Conservation (phyloP, 73 alveolate genomes). For the Tetrahymena borealis region DNA sequence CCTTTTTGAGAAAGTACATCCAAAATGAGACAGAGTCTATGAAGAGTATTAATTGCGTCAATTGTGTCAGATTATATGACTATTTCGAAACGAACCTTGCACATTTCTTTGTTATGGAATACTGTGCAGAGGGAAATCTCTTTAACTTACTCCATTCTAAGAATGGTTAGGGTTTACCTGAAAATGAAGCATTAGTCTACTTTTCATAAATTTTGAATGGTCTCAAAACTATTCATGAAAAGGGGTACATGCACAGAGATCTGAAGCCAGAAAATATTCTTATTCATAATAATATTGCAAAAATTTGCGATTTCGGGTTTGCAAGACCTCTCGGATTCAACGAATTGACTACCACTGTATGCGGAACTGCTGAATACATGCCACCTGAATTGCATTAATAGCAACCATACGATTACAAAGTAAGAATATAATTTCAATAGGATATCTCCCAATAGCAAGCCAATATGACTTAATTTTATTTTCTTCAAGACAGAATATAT, state of each 20-base stretch:
- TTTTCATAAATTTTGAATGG: slow-evolving; percentile 65
- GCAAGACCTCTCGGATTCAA: slow-evolving; percentile 18
- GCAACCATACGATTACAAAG: background rate
- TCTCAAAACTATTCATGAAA: slow-evolving; percentile 32
- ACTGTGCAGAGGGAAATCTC: slow-evolving; percentile 49
- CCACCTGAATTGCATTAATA: background rate
- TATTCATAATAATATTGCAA: slow-evolving; percentile 7
- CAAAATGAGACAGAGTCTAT: slow-evolving; percentile 41
- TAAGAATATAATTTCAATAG: background rate
- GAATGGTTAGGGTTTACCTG: slow-evolving; percentile 42
- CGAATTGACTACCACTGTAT: background rate
- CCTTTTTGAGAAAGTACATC: background rate
- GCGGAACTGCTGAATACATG: background rate
- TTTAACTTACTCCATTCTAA: background rate
- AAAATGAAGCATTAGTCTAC: slow-evolving; percentile 49
- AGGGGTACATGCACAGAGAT: slow-evolving; percentile 64
- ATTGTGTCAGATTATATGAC: slow-evolving; percentile 43
- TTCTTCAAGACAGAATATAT: too few relatives aligned
- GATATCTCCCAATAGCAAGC: too few relatives aligned
- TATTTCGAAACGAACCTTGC: slow-evolving; percentile 10
- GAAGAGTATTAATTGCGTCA: slow-evolving; percentile 35
- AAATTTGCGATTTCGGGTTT: slow-evolving; percentile 47
- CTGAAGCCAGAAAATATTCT: slow-evolving; percentile 67
- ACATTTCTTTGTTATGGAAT: slow-evolving; percentile 42
- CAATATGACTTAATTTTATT: too few relatives aligned